Percentiles rank a stretch among this genome's conserved stretches.
phyloP scores from a whole-genome alignment of 192 early-diverging fungal genomes.

The Allomyces javanicus region DNA sequence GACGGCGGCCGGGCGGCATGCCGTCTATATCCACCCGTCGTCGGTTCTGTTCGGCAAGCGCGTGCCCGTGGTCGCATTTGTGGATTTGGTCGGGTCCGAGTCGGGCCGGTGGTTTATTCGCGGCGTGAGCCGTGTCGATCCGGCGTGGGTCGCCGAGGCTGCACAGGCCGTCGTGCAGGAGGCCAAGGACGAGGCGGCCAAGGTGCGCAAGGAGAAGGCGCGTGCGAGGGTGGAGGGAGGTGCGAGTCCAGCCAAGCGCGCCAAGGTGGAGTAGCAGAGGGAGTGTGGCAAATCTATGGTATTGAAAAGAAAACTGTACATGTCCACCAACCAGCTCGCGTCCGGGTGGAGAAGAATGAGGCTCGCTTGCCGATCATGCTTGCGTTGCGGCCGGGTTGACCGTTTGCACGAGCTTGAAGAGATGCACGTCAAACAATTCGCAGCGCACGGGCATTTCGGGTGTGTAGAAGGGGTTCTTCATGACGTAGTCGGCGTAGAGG shows the following conservation, averaged over 20 bases:
- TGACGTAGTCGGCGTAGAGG: slow-evolving; percentile 84
- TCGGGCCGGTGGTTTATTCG: slow-evolving; percentile 22
- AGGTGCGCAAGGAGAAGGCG: too few relatives aligned
- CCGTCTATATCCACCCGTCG: slow-evolving; percentile 72
- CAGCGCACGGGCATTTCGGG: slow-evolving; percentile 96
- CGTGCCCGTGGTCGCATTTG: slow-evolving; percentile 61
- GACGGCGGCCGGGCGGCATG: slow-evolving; percentile 35
- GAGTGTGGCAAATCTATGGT: too few relatives aligned
- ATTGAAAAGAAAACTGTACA: too few relatives aligned
- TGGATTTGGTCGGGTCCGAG: slow-evolving; percentile 45
- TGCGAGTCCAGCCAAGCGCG: too few relatives aligned
- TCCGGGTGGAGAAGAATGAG: too few relatives aligned
- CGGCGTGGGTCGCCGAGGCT: slow-evolving; percentile 57
- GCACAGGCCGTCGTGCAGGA: slow-evolving; percentile 17
- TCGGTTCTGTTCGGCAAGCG: slow-evolving; percentile 67
- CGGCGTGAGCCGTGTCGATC: slow-evolving; percentile 57
- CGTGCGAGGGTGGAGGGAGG: too few relatives aligned
- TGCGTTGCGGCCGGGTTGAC: slow-evolving; percentile 2
- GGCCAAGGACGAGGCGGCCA: too few relatives aligned
- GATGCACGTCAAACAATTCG: slow-evolving; percentile 75
- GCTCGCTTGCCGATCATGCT: too few relatives aligned
- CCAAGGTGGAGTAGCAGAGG: too few relatives aligned
- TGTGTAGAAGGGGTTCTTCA: slow-evolving; percentile 98
- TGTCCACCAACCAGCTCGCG: too few relatives aligned
- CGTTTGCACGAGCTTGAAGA: slow-evolving; percentile 44